Conservation (phyloP, 2,329 filamentous ascomycete genomes). For the Dryadomyces quercivorus region DNA sequence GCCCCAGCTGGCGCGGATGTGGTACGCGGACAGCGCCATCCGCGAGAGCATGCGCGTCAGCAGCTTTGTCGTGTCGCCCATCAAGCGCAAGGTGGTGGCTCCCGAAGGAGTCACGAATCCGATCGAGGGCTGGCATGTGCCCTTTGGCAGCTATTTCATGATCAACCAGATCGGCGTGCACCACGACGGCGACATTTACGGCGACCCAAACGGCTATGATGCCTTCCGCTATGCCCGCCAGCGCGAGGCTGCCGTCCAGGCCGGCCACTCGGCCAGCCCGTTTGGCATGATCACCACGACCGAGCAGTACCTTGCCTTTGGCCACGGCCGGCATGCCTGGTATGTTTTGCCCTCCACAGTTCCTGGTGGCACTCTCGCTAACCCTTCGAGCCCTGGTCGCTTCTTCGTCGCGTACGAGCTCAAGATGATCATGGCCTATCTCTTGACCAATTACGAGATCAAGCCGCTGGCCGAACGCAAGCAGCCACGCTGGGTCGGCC, state of each 20-base stretch:
- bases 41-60: conserved; percentile 39
- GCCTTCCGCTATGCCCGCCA: conserved; percentile 34
- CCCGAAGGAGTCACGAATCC: conserved; percentile 23
- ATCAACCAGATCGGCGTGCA: conserved; percentile 32
- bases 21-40: conserved; percentile 37
- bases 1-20: conserved; percentile 26
- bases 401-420: conserved; percentile 45
- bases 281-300: conserved; percentile 41
- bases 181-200: conserved; percentile 32
- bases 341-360: background rate
- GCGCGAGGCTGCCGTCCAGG: conserved; percentile 21
- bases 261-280: conserved; percentile 18
- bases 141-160: conserved; percentile 29
- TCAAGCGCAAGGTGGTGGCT: conserved; percentile 32
- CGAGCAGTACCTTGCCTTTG: conserved; percentile 38
- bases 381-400: conserved; percentile 29
- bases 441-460: conserved; percentile 41
- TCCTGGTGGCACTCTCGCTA: no score
- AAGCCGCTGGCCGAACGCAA: conserved; percentile 27
- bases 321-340: conserved; percentile 43
- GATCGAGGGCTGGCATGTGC: conserved; percentile 30
- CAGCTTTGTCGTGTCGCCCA: conserved; percentile 32
- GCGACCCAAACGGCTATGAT: conserved; percentile 30
- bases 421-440: conserved; percentile 39
- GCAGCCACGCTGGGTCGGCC: conserved; percentile 29